Percentiles rank a stretch among this genome's conserved stretches.
phyloP scores from a whole-genome alignment of 345 rosid genomes.

The Eucalyptus lansdowneana region DNA sequence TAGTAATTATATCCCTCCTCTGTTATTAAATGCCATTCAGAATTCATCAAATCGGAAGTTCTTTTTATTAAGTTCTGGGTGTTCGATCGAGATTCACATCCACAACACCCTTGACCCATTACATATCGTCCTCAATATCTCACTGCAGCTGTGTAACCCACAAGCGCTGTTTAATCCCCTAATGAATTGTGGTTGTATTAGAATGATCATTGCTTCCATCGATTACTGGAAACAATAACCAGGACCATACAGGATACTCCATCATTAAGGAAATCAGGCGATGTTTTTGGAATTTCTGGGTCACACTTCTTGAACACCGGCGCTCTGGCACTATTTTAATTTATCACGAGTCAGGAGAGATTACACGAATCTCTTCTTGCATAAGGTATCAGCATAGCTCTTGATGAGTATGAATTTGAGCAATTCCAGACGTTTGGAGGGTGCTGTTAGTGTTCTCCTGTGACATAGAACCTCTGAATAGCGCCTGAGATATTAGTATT shows the following conservation, averaged over 20 bases:
- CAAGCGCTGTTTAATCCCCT: background rate
- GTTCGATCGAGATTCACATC: background rate
- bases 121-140: background rate
- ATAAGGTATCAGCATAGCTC: background rate
- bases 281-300: background rate
- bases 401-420: background rate
- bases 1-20: background rate
- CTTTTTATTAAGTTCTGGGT: background rate
- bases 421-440: background rate
- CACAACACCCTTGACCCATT: background rate
- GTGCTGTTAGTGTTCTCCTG: background rate
- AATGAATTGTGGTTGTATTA: background rate
- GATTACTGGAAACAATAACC: background rate
- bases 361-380: background rate
- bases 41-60: background rate
- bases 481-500: background rate
- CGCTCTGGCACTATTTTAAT: background rate
- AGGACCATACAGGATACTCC: background rate
- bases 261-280: background rate
- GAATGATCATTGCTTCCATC: background rate
- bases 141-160: background rate
- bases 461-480: background rate
- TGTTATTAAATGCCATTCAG: background rate
- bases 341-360: background rate
- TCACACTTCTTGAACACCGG: background rate